Percentiles rank a stretch among this genome's conserved stretches.
phyloP scores from a whole-genome alignment of 1,139 yeast species.

The Pichia sp. region DNA sequence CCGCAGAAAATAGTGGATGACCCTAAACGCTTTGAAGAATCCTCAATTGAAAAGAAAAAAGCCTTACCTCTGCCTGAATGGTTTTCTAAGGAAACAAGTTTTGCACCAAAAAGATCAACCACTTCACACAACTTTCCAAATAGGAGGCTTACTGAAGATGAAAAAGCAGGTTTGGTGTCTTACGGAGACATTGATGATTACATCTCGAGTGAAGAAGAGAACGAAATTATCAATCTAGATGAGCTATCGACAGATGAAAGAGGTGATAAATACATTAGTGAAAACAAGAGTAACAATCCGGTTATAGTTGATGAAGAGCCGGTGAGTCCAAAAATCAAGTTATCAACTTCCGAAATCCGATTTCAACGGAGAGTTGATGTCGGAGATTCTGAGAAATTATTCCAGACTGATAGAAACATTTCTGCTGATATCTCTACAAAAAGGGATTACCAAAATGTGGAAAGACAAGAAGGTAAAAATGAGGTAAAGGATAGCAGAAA shows the following conservation, averaged over 20 bases:
- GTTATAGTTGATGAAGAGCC: slow-evolving; percentile 2
- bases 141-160: slow-evolving; percentile 37
- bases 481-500: neutral
- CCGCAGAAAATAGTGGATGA: too few species aligned
- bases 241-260: neutral
- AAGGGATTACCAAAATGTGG: too few species aligned
- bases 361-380: too few species aligned
- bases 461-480: neutral
- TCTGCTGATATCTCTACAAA: too few species aligned
- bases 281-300: slow-evolving; percentile 8
- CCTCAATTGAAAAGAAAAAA: slow-evolving; percentile 11
- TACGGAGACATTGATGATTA: slow-evolving; percentile 44
- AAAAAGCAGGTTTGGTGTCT: slow-evolving; percentile 46
- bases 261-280: slow-evolving; percentile 11
- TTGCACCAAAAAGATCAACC: neutral
- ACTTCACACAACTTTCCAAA: neutral
- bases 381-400: too few species aligned
- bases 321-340: neutral
- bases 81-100: slow-evolving; percentile 16
- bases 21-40: too few species aligned
- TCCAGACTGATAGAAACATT: too few species aligned
- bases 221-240: slow-evolving; percentile 7
- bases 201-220: slow-evolving; percentile 22
- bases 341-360: neutral
- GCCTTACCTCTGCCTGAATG: slow-evolving; percentile 22